Evolutionary conservation across 768 basidiomycete genomes (phyloP), one percentile per base, ranked within the genome.

Genomic region (Strobilomyces confusus): DNA sequence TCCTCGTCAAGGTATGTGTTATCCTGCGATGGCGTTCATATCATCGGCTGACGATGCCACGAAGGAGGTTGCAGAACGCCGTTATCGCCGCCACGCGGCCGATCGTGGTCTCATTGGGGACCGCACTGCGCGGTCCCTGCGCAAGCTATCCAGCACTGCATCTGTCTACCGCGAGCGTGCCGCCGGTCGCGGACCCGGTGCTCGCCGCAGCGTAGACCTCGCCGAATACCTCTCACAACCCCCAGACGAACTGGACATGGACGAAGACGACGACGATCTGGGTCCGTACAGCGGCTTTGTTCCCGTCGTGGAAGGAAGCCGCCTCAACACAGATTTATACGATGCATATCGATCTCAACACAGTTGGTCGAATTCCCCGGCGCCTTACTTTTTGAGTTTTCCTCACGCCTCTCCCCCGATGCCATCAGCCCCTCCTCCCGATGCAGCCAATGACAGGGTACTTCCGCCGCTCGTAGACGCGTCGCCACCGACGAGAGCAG

Each of bases 61-160:
- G 11, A 57, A 92, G 89, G 89, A 92, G 77, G 64, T 90, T 37
- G 86, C 89, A 9, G 88, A 90, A 58, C 81, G 89, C 51, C 80
- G 80, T 32, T 76, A 73, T 34, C 80, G 88, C 22, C 72, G 76
- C 42, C 77, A 67, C 44, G 56, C 72, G 9, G 66, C 72, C 25
- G 87, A 90, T 69, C 81, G 73, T 43, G 70, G 69, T 55, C 76
- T 85, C 48, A 83, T 92, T 48, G 79, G 84, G 22, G 84, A 87
- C 42, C 77, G 79, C 45, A 89, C 89, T 0, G 82, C 81, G 4
- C 80, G 80, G 63, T 78, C 78, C 54, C 70, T 91, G 15, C 81
- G 80, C 33, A 70, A 76, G 48, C 73, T 90, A 49, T 78, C 81
- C 2, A 79, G 72, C 14, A 73, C 78, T 8, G 63, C 76, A 17